phyloP scores from a whole-genome alignment of 176 grass and related monocot genomes.

The Neostapfia colusana region DNA sequence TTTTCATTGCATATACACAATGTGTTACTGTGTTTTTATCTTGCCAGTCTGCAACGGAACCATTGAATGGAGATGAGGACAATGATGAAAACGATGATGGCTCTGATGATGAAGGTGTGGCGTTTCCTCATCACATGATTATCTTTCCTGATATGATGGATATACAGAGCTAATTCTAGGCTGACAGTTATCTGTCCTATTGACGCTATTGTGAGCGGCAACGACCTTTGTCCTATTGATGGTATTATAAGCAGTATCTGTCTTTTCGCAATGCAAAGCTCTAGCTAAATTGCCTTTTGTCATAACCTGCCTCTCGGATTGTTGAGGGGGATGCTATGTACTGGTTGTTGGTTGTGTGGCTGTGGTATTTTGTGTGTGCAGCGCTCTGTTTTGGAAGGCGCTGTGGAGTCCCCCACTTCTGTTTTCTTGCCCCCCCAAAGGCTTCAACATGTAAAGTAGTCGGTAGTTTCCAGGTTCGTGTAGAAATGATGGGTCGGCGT shows the following conservation, averaged over 20 bases:
- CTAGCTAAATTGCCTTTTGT: slow-evolving; percentile 11
- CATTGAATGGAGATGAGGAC: slow-evolving; percentile 35
- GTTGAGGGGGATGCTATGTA: background rate
- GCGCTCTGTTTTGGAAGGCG: slow-evolving; percentile 42
- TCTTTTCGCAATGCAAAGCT: background rate
- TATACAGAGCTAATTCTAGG: slow-evolving; percentile 50
- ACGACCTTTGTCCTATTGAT: slow-evolving; percentile 31
- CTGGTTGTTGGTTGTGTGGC: too few relatives aligned
- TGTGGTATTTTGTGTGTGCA: slow-evolving; percentile 31
- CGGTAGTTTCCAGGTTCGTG: slow-evolving; percentile 7
- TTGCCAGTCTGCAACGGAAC: slow-evolving; percentile 49
- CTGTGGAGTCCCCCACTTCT: background rate
- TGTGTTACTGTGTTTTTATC: background rate
- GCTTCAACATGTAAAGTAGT: slow-evolving; percentile 42
- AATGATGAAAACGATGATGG: slow-evolving; percentile 34
- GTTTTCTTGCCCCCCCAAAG: background rate
- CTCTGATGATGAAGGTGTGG: slow-evolving; percentile 63
- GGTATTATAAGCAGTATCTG: background rate
- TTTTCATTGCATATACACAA: background rate
- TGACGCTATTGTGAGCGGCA: too few relatives aligned
- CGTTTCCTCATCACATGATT: slow-evolving; percentile 81
- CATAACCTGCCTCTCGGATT: background rate
- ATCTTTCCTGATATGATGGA: slow-evolving; percentile 7
- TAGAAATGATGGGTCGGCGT: slow-evolving; percentile 34
- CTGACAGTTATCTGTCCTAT: slow-evolving; percentile 49